phyloP scores from a whole-genome alignment of 2,329 filamentous ascomycete genomes.

The Calonectria pseudoreteaudii region DNA sequence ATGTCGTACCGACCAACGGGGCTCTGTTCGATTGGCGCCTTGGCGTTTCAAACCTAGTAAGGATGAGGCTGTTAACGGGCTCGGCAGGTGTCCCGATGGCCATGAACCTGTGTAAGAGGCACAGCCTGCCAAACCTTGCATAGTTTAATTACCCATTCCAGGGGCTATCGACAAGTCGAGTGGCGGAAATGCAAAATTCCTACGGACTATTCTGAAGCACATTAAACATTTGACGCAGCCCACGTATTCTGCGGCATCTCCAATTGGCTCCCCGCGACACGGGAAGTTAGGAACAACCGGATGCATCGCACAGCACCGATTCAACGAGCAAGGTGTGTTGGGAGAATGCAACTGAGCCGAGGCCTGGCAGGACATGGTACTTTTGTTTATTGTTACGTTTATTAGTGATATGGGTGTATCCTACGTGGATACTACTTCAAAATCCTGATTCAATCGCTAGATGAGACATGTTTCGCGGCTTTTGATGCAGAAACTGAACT shows the following conservation, averaged over 20 bases:
- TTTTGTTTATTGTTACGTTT: not conserved
- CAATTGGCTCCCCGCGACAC: not conserved
- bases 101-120: not conserved
- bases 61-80: not conserved
- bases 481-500: not conserved
- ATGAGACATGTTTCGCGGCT: not conserved
- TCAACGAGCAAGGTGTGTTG: not conserved
- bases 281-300: not conserved
- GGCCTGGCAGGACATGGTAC: not conserved
- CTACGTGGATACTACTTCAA: not conserved
- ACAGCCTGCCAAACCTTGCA: not conserved
- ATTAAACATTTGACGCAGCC: not conserved
- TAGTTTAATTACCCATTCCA: not conserved
- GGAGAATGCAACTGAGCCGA: not conserved
- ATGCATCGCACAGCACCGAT: not conserved
- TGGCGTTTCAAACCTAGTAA: not conserved
- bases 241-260: not conserved
- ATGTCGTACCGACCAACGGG: not conserved
- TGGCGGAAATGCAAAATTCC: not conserved
- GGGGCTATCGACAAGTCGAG: not conserved
- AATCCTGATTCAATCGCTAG: not conserved
- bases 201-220: not conserved
- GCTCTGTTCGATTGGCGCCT: not conserved
- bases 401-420: not conserved
- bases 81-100: not conserved